Conservation (phyloP, 1,284 basidiomycete genomes). For the Moesziomyces parantarcticus region DNA sequence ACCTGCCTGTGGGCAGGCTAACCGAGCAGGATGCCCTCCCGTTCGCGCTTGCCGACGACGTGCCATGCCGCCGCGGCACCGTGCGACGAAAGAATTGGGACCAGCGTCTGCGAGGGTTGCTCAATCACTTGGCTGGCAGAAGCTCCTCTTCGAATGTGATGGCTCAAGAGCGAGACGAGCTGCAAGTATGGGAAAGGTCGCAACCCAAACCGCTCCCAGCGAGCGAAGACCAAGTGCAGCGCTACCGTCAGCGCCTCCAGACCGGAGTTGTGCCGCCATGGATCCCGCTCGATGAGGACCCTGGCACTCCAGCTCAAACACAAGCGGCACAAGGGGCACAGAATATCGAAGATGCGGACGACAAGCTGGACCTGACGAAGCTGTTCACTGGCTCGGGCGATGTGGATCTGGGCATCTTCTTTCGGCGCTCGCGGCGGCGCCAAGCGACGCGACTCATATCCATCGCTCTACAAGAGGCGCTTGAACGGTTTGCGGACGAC, state of each 20-base stretch:
- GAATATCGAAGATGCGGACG: background rate
- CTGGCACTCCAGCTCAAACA: background rate
- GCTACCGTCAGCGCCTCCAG: slow-evolving; percentile 2
- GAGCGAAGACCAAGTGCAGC: slow-evolving; percentile 9
- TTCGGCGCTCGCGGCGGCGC: slow-evolving; percentile 8
- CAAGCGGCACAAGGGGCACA: slow-evolving; percentile 4
- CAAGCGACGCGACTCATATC: slow-evolving; percentile 12
- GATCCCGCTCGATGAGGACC: slow-evolving; percentile 17
- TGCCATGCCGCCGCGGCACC: slow-evolving; percentile 33
- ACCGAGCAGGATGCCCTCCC: slow-evolving; percentile 22
- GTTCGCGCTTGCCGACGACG: slow-evolving; percentile 34
- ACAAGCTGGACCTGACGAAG: background rate
- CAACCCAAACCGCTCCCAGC: slow-evolving; percentile 21
- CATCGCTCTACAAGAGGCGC: slow-evolving; percentile 22
- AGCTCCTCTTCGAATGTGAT: background rate
- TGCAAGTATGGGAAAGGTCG: slow-evolving; percentile 22
- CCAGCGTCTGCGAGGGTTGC: background rate
- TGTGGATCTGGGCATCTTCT: slow-evolving; percentile 25
- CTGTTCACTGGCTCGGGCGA: slow-evolving; percentile 15
- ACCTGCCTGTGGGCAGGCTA: slow-evolving; percentile 20
- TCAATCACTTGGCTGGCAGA: background rate
- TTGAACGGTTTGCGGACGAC: slow-evolving; percentile 40
- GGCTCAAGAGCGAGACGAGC: background rate
- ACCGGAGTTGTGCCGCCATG: slow-evolving; percentile 13
- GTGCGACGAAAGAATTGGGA: background rate